phyloP scores from a whole-genome alignment of 2,329 filamentous ascomycete genomes.

The Aspergillus latus region DNA sequence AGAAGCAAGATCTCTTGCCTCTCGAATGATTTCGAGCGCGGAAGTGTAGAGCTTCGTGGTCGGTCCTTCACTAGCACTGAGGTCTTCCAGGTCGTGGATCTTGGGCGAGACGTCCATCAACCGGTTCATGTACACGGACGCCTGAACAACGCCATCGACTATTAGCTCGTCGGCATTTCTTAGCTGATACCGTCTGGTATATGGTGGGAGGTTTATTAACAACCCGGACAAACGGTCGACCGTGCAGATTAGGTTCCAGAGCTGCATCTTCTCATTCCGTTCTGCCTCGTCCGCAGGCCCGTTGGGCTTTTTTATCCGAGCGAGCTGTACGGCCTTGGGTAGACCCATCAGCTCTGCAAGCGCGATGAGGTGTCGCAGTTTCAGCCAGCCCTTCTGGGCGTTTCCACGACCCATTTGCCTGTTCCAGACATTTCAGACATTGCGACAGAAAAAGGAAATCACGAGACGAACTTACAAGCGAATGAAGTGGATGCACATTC shows the following conservation, averaged over 20 bases:
- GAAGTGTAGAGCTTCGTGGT: constrained; percentile 10
- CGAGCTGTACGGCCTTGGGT: constrained; percentile 20
- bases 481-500: constrained; percentile 34
- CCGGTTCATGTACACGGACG: constrained; percentile 10
- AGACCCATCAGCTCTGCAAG: constrained; percentile 42
- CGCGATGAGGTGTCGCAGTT: constrained; percentile 38
- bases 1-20: constrained; percentile 14
- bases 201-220: constrained; percentile 39
- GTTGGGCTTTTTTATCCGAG: constrained; percentile 1
- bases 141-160: constrained; percentile 16
- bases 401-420: constrained; percentile 36
- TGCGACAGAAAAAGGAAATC: background rate
- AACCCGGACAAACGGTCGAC: constrained; percentile 34
- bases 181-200: constrained; percentile 26
- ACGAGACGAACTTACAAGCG: constrained; percentile 32
- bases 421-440: background rate
- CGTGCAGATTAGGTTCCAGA: constrained; percentile 36
- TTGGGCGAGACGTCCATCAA: constrained; percentile 15
- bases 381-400: constrained; percentile 38
- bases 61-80: constrained; percentile 4
- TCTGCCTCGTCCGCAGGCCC: constrained; percentile 8
- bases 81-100: constrained; percentile 18
- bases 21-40: constrained; percentile 14
- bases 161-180: background rate
- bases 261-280: constrained; percentile 23